A percentile compares a stretch with the other conserved stretches of the same genome.
Conservation (phyloP, 2,329 filamentous ascomycete species). For the Fusarium dlaminii region DNA sequence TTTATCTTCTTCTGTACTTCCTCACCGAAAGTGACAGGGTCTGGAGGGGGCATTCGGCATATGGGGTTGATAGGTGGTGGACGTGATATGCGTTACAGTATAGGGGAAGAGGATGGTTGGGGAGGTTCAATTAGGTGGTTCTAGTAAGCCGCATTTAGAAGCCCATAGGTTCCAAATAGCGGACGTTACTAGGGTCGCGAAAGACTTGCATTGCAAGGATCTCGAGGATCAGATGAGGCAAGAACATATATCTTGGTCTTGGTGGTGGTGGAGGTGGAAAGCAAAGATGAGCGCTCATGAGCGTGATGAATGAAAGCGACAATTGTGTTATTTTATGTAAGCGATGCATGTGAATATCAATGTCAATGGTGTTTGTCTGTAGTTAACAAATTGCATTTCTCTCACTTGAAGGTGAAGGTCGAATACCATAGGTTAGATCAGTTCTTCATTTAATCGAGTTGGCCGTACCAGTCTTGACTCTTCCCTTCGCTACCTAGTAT, state of each 20-base stretch:
- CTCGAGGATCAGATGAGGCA: not conserved
- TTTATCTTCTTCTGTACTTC: constrained; percentile 28
- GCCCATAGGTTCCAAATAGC: not conserved
- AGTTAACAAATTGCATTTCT: not conserved
- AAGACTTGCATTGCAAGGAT: constrained; percentile 15
- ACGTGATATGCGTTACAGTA: not conserved
- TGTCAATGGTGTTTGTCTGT: not conserved
- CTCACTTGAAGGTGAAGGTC: not conserved
- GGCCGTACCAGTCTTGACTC: not conserved
- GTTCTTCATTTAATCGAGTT: not conserved
- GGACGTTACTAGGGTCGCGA: not conserved
- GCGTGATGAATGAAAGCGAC: constrained; percentile 42
- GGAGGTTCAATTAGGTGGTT: constrained; percentile 14
- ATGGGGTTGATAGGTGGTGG: not conserved
- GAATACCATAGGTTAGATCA: not conserved
- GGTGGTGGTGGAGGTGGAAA: constrained; percentile 2
- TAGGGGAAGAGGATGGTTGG: constrained; percentile 6
- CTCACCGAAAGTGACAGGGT: constrained; percentile 30
- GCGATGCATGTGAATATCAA: not conserved
- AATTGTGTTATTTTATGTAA: constrained; percentile 20
- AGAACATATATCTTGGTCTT: not conserved
- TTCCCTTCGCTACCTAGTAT: not conserved
- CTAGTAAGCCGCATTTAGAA: constrained; percentile 2
- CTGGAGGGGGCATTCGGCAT: constrained; percentile 27
- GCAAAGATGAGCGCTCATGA: constrained; percentile 28